These are phyloP conservation scores for Salix caprea DNA, from an alignment of 345 rosid species.

Conservation along the genomic window DNA sequence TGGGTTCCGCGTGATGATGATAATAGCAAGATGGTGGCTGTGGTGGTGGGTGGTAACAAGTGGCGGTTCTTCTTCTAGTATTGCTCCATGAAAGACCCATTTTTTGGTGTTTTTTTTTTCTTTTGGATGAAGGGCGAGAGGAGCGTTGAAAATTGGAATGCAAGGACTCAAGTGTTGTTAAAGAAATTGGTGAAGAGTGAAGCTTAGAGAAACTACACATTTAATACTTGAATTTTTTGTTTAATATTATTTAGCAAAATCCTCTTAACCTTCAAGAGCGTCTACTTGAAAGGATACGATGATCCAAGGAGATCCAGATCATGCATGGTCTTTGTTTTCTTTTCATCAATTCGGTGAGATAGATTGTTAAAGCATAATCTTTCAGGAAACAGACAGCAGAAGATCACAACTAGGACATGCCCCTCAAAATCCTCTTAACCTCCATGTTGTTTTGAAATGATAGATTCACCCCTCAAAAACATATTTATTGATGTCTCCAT, in stretches of 20 bases:
- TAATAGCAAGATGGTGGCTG: constrained; percentile 31
- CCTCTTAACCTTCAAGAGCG: no score
- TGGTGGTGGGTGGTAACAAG: constrained; percentile 24
- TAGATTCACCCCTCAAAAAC: no score
- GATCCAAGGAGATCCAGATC: background rate
- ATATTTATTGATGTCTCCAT: no score
- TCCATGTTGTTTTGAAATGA: no score
- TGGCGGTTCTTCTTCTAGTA: constrained; percentile 50
- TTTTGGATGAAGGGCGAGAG: background rate
- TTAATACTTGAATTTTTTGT: no score
- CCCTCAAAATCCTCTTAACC: no score
- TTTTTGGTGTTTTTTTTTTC: background rate
- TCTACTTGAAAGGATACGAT: background rate
- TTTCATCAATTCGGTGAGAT: background rate
- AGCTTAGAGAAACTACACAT: no score
- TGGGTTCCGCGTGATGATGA: constrained; percentile 12
- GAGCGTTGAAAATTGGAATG: background rate
- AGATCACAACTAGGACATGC: no score
- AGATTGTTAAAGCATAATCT: background rate
- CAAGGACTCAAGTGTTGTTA: background rate
- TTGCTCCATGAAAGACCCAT: constrained; percentile 82
- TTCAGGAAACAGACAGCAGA: no score
- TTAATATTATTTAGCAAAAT: no score
- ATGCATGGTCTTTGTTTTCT: background rate
- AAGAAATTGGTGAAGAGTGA: background rate